phyloP scores from a whole-genome alignment of 139 green algal species.

The Micromonas commoda region DNA sequence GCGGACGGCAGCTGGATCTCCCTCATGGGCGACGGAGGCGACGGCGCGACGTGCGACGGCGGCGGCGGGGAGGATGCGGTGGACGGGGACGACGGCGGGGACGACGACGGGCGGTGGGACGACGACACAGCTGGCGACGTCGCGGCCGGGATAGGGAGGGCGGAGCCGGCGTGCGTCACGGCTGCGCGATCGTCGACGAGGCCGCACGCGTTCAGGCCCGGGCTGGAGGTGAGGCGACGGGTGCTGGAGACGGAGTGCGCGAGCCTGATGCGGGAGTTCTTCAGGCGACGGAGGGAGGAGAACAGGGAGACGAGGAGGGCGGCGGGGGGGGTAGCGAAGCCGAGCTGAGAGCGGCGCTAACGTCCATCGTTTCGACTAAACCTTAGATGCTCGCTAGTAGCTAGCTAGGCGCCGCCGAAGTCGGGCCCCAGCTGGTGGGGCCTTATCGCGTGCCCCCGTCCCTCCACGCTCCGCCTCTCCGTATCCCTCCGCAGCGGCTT shows the following conservation, averaged over 20 bases:
- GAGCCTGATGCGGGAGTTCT: constrained; percentile 58
- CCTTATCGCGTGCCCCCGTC: constrained; percentile 55
- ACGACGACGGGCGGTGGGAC: too few species aligned
- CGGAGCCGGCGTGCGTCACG: too few species aligned
- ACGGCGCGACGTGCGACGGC: not conserved
- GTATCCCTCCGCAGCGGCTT: constrained; percentile 90
- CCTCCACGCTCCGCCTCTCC: constrained; percentile 64
- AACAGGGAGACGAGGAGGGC: not conserved
- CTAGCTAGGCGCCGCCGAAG: constrained; percentile 26
- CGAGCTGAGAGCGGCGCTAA: not conserved
- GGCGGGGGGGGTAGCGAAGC: not conserved
- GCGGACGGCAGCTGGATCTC: constrained; percentile 78
- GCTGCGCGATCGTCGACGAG: too few species aligned
- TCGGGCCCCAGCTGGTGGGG: constrained; percentile 83
- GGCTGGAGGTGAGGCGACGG: constrained; percentile 50
- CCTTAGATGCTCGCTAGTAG: not conserved
- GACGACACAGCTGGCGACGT: too few species aligned
- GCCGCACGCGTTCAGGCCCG: constrained; percentile 58
- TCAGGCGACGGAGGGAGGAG: constrained; percentile 38
- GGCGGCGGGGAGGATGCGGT: not conserved
- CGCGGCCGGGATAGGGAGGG: too few species aligned
- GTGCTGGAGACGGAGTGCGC: constrained; percentile 58
- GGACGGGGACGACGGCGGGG: too few species aligned
- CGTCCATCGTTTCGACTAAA: not conserved
- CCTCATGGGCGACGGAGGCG: constrained; percentile 40